Base-by-base conservation (phyloP, 805 yeast genomes). In the Starmerella apicola region DNA sequence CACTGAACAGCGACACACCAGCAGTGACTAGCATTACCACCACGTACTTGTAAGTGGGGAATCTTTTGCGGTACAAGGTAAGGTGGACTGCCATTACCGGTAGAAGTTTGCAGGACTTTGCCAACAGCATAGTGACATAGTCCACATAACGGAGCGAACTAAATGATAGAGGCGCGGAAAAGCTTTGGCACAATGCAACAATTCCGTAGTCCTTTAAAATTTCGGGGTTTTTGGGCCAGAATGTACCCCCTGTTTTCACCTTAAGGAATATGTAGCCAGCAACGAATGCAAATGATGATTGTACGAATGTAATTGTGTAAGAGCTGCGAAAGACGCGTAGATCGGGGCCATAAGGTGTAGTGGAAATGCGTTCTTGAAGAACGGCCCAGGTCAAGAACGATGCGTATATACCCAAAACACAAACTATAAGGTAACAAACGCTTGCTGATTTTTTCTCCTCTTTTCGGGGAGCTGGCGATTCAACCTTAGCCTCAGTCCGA, bases 81-180 rank as follows among this genome's bases (percentile, higher is more conserved):
- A 78, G 62, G 53, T 85, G 95, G 3, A 91, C 81, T 25, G 81
- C 56, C 79, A 91, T 76, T n/a, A 88, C 94, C 0, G 99, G 99
- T 18, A 91, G 74, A 58, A 91, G 68, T 54, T 91, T 91, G 58
- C 97, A 88, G 39, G 94, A 79, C 56, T 91, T 91, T 16, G 95
- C 94, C 45, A 91, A 68, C 46, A 88, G 70, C 51, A 74, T 79
- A 0, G 93, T 80, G 53, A 91, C 63, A 55, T 81, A 91, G 55
- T 83, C 95, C 24, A 91, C 88, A 57, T 88, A 83, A 36, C 71
- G 67, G 44, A 88, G 62, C 16, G 94, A 74, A 31, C 76, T 71
- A 45, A 83, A 76, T 1, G 94, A 91, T 33, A 91, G 61, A 4
- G 95, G 95, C 2, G 86, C 71, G 1, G 95, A 75, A 20, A 86